Conservation (phyloP, 2,329 filamentous ascomycete genomes). For the Penicillium digitatum region DNA sequence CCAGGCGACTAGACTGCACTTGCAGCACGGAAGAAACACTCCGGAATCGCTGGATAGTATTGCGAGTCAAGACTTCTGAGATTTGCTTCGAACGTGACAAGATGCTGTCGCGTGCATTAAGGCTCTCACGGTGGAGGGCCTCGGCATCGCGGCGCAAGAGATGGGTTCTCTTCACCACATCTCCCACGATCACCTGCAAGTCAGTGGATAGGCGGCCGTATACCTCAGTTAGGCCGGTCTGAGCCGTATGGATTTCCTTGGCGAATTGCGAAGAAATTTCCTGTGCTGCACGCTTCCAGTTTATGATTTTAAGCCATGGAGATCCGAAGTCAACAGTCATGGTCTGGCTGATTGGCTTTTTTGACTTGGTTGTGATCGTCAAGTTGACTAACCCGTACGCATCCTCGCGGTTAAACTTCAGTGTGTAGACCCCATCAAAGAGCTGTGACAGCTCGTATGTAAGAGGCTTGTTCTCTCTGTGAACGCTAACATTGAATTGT, state of each 20-base stretch:
- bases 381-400: conserved; percentile 49
- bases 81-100: conserved; percentile 35
- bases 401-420: conserved; percentile 50
- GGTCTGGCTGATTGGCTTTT: conserved; percentile 34
- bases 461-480: conserved; percentile 40
- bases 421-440: conserved; percentile 52
- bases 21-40: conserved; percentile 33
- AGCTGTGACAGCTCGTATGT: conserved; percentile 48
- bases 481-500: conserved; percentile 49
- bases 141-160: conserved; percentile 31
- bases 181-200: conserved; percentile 37
- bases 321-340: conserved; percentile 43
- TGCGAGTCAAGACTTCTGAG: conserved; percentile 31
- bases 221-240: conserved; percentile 37
- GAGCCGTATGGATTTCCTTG: conserved; percentile 38
- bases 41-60: conserved; percentile 31
- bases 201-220: conserved; percentile 39
- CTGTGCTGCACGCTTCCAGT: conserved; percentile 44
- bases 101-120: conserved; percentile 24
- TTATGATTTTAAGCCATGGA: conserved; percentile 47
- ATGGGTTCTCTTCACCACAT: conserved; percentile 37
- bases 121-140: conserved; percentile 23
- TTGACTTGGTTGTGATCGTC: conserved; percentile 42
- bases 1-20: conserved; percentile 26
- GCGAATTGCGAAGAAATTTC: conserved; percentile 34